These are phyloP conservation scores for Sclerotinia glacialis DNA, from an alignment of 2,329 filamentous ascomycete species.

Conservation along the genomic window DNA sequence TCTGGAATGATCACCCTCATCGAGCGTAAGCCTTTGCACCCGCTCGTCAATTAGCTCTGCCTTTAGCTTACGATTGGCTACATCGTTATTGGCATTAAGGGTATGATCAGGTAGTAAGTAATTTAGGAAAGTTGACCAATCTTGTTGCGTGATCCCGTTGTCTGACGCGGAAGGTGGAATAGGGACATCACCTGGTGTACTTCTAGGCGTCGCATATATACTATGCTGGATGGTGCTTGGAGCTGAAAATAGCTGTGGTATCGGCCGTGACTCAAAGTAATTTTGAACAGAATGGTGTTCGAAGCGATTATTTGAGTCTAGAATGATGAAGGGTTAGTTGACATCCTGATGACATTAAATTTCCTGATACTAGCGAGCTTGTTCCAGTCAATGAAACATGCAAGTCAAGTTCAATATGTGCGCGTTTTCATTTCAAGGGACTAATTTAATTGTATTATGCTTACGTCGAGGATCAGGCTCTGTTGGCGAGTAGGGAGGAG, in stretches of 20 bases:
- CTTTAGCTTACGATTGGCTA: conserved; percentile 50
- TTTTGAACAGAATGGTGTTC: conserved; percentile 25
- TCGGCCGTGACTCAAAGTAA: conserved; percentile 36
- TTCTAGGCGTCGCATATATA: conserved; percentile 26
- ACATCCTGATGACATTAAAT: neutral
- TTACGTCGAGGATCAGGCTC: conserved; percentile 29
- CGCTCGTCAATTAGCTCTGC: conserved; percentile 42
- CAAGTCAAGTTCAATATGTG: neutral
- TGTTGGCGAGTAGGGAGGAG: conserved; percentile 32
- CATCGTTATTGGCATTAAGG: conserved; percentile 45
- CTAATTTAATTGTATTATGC: conserved; percentile 18
- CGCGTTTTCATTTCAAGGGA: conserved; percentile 1
- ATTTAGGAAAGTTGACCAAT: conserved; percentile 60
- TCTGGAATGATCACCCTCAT: conserved; percentile 28
- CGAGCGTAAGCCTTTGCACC: conserved; percentile 33
- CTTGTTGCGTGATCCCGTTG: conserved; percentile 49
- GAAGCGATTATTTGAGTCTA: neutral
- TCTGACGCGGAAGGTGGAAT: conserved; percentile 26
- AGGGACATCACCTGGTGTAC: conserved; percentile 29
- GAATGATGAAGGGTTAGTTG: neutral
- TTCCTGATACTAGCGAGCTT: neutral
- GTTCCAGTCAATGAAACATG: neutral
- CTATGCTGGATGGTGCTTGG: conserved; percentile 23
- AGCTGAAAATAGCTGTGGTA: conserved; percentile 39
- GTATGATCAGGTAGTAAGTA: conserved; percentile 52